A percentile compares a stretch with the other conserved stretches of the same genome.
Evolutionary conservation across 2,329 filamentous ascomycete genomes (phyloP).

Genomic region (Talaromyces atroroseus): DNA sequence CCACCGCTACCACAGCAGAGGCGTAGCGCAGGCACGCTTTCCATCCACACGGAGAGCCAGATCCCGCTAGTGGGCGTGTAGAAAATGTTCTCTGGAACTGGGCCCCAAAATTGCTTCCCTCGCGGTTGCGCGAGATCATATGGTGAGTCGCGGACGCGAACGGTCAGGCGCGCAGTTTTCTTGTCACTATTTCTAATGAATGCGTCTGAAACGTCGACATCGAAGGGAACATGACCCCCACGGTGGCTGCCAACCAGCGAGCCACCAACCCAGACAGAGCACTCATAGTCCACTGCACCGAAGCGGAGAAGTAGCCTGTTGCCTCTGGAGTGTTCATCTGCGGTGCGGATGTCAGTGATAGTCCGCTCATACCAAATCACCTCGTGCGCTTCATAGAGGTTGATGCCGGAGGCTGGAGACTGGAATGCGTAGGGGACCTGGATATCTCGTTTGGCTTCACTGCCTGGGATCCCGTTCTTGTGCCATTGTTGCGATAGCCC

Average conservation of each 20-base stretch:
- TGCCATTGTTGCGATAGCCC: constrained; percentile 54
- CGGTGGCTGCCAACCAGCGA: constrained; percentile 46
- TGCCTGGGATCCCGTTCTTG: constrained; percentile 44
- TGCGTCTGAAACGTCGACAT: constrained; percentile 51
- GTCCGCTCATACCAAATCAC: constrained; percentile 61
- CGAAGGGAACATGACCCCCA: constrained; percentile 60
- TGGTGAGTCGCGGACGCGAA: constrained; percentile 60
- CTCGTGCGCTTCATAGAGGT: constrained; percentile 58
- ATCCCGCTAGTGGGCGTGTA: constrained; percentile 68
- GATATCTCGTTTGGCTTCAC: constrained; percentile 48
- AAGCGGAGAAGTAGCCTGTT: constrained; percentile 42
- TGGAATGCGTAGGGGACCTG: constrained; percentile 63
- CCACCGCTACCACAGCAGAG: constrained; percentile 56
- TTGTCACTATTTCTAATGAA: neutral
- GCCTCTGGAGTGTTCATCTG: constrained; percentile 36
- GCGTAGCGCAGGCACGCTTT: constrained; percentile 46
- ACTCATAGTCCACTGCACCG: constrained; percentile 49
- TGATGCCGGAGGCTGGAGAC: constrained; percentile 57
- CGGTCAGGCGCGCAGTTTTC: constrained; percentile 41
- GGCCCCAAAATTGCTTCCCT: constrained; percentile 62
- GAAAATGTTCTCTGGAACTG: constrained; percentile 53
- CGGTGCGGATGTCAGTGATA: constrained; percentile 47
- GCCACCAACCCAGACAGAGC: constrained; percentile 53
- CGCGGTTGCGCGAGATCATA: constrained; percentile 60
- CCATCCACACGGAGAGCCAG: constrained; percentile 70